A percentile compares a stretch with the other conserved stretches of the same genome.
These are phyloP conservation scores for Ceratocystis ficicola DNA, from an alignment of 2,329 filamentous ascomycete genomes.

Conservation along the genomic window DNA sequence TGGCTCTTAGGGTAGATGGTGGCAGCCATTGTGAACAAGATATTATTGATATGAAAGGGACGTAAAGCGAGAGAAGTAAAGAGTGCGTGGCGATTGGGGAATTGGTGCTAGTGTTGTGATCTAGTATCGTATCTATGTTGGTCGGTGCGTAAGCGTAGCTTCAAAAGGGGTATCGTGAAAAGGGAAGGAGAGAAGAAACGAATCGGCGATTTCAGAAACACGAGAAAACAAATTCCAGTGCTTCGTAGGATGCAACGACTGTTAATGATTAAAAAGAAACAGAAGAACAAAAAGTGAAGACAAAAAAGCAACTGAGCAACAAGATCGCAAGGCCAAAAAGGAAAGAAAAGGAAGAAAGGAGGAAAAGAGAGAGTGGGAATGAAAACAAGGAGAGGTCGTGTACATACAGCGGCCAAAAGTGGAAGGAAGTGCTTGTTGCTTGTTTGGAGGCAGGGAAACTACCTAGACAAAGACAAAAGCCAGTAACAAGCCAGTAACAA, in stretches of 20 bases:
- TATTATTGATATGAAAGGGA: constrained; percentile 27
- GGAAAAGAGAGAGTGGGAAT: constrained; percentile 13
- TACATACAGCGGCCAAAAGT: constrained; percentile 8
- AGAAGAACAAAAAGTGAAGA: constrained; percentile 12
- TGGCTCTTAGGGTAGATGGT: constrained; percentile 87
- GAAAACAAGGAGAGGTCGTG: constrained; percentile 11
- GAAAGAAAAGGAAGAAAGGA: constrained; percentile 9
- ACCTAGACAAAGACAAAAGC: constrained; percentile 9
- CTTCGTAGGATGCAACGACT: constrained; percentile 13
- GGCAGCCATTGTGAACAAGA: constrained; percentile 38
- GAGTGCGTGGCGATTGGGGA: background rate
- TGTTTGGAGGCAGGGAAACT: constrained; percentile 4
- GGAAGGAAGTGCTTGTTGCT: constrained; percentile 7
- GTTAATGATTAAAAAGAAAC: constrained; percentile 14
- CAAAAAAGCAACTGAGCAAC: constrained; percentile 7
- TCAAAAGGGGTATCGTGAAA: constrained; percentile 23
- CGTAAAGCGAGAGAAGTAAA: constrained; percentile 17
- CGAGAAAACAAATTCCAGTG: constrained; percentile 9
- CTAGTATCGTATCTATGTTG: constrained; percentile 26
- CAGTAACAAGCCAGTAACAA: background rate
- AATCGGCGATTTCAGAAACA: constrained; percentile 16
- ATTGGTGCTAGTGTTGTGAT: constrained; percentile 21
- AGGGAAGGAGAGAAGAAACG: constrained; percentile 16
- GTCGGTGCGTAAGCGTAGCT: constrained; percentile 15
- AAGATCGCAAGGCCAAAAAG: constrained; percentile 7